Conservation (phyloP, 2,329 filamentous ascomycete genomes). For the Ceratocystiopsis sp. region DNA sequence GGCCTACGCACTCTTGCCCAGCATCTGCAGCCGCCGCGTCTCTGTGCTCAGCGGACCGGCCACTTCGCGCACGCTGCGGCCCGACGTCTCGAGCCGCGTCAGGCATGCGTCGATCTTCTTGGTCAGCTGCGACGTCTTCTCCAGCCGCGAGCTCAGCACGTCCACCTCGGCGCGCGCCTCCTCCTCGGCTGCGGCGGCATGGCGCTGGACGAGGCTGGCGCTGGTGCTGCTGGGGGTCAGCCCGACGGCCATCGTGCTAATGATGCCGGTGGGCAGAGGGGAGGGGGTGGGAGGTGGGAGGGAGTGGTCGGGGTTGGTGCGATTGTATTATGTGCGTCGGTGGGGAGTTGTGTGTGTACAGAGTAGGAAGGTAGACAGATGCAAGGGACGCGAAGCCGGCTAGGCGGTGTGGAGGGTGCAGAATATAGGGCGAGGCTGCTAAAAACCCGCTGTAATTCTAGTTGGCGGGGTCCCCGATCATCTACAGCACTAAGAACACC, state of each 20-base stretch:
- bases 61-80: slow-evolving; percentile 79
- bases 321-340: not conserved
- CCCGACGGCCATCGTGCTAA: slow-evolving; percentile 32
- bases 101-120: slow-evolving; percentile 91
- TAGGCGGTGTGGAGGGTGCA: too few species aligned
- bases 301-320: not conserved
- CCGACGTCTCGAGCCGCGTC: slow-evolving; percentile 67
- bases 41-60: slow-evolving; percentile 86
- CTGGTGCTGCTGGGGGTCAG: slow-evolving; percentile 16
- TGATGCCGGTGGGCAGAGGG: not conserved
- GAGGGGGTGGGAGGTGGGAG: not conserved
- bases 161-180: slow-evolving; percentile 54
- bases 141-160: slow-evolving; percentile 55
- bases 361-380: too few species aligned
- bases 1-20: slow-evolving; percentile 51
- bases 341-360: not conserved
- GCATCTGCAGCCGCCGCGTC: slow-evolving; percentile 74
- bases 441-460: too few species aligned
- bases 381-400: too few species aligned
- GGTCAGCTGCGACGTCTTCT: slow-evolving; percentile 83
- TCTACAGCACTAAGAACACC: too few species aligned
- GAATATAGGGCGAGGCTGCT: too few species aligned
- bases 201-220: slow-evolving; percentile 15
- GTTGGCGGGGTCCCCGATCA: too few species aligned
- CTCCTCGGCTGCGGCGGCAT: slow-evolving; percentile 37